Evolutionary conservation across 2,329 filamentous ascomycete species (phyloP).

Genomic region (Fusarium tuaranense): DNA sequence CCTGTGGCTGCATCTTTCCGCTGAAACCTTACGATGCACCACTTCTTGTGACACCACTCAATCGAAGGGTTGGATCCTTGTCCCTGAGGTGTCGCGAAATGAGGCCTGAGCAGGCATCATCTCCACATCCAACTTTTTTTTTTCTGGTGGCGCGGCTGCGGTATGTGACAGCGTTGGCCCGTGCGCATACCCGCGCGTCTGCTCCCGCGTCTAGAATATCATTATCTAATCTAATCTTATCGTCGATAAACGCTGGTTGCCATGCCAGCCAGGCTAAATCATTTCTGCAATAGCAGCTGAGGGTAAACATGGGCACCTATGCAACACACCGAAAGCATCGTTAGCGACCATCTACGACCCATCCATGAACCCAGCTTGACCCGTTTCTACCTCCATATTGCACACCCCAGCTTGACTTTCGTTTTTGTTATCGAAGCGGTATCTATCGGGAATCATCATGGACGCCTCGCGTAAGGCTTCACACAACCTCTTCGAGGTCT

Average conservation of each 20-base stretch:
- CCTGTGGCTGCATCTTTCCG: conserved; percentile 1
- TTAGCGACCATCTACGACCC: conserved; percentile 27
- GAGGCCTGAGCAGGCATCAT: conserved; percentile 17
- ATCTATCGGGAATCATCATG: conserved; percentile 47
- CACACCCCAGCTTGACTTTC: conserved; percentile 11
- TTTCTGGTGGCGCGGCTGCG: conserved; percentile 2
- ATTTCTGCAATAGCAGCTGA: conserved; percentile 6
- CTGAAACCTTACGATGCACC: conserved; percentile 37
- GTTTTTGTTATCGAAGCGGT: conserved; percentile 22
- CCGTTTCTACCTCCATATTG: conserved; percentile 19
- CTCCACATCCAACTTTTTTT: conserved; percentile 15
- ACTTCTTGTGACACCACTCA: conserved; percentile 33
- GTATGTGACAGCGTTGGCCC: background rate
- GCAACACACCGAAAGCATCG: conserved; percentile 17
- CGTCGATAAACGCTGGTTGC: conserved; percentile 26
- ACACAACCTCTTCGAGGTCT: conserved; percentile 86
- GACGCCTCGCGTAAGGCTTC: conserved; percentile 52
- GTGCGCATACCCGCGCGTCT: conserved; percentile 31
- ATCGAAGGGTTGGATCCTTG: conserved; percentile 16
- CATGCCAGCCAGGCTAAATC: conserved; percentile 31
- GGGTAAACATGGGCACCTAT: conserved; percentile 22
- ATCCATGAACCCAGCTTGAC: conserved; percentile 40
- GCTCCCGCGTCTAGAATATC: background rate
- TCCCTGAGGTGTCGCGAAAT: conserved; percentile 14
- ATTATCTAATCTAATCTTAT: conserved; percentile 16